Base-by-base conservation (phyloP, 2,329 filamentous ascomycete species). In the Fusarium brachygibbosum region DNA sequence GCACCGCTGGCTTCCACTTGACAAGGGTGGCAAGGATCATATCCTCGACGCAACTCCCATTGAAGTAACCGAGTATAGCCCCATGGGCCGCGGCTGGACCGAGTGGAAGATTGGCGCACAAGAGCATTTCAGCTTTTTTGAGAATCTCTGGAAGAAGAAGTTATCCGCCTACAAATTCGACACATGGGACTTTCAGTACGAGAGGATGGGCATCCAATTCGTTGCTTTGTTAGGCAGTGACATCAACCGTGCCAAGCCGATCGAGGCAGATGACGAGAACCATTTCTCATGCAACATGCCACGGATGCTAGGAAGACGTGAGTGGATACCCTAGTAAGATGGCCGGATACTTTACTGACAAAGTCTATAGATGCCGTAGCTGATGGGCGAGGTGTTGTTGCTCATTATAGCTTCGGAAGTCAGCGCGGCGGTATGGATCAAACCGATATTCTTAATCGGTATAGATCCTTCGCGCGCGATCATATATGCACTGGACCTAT, bases 391-490 rank as follows among this genome's bases (percentile, higher is more conserved):
- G 83, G 84, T 3, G 74, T 88, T 11, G 86, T 83, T 5, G 82
- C 82, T 6, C 86, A 88, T 74, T 88, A 86, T 69, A 83, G 82
- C 63, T 85, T 85, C 55, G 78, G 76, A 13, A 79, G 78, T 10
- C 80, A 83, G 63, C 68, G 71, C 19, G 53, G 34, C 19, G 76
- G 78, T 6, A 77, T 88, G 56, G 80, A 82, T n/a, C 76, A 79
- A 51, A 88, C 86, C 0, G 86, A 89, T 69, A 77, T 88, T 17
- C 76, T 89, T 11, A 80, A 83, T 37, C 79, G 87, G 32, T 88
- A 87, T 71, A 79, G 82, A 16, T 79, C 81, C 3, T 88, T 85
- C 75, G 87, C 86, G 1, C 77, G 81, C 37, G 84, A 88, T 68
- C 82, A 80, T 23, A 80, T 87, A 17, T 89, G 86, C 62, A 50